These are phyloP conservation scores for Alternaria ventricosa DNA, from an alignment of 2,329 filamentous ascomycete species.

Conservation along the genomic window DNA sequence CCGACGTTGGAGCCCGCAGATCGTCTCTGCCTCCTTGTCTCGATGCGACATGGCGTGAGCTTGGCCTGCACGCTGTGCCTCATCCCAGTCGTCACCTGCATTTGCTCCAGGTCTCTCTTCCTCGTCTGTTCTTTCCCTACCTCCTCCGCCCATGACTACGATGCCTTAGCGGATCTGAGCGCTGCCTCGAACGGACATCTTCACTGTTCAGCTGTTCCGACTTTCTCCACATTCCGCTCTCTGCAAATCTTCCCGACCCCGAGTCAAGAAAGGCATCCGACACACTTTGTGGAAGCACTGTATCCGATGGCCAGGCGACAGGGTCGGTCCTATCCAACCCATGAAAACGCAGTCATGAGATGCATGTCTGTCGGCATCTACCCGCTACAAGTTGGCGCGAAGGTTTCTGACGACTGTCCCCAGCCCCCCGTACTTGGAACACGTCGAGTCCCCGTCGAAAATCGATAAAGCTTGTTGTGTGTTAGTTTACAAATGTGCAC, in stretches of 20 bases:
- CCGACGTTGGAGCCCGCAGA: conserved; percentile 32
- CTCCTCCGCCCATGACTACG: conserved; percentile 10
- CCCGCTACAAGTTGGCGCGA: conserved; percentile 3
- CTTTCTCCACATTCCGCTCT: conserved; percentile 6
- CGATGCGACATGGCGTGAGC: conserved; percentile 26
- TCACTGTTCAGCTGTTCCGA: conserved; percentile 15
- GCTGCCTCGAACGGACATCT: conserved; percentile 9
- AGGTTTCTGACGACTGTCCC: conserved; percentile 16
- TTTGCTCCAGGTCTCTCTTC: conserved; percentile 18
- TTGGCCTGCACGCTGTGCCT: conserved; percentile 2
- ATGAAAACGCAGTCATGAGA: conserved; percentile 3
- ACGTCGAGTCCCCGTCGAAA: conserved; percentile 19
- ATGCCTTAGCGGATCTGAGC: conserved; percentile 17
- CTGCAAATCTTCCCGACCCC: background rate
- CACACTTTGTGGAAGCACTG: background rate
- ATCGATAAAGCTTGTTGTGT: conserved; percentile 40
- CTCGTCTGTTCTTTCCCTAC: conserved; percentile 23
- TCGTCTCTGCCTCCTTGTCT: conserved; percentile 24
- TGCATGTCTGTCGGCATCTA: conserved; percentile 12
- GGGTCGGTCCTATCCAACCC: conserved; percentile 5
- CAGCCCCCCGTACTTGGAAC: conserved; percentile 23
- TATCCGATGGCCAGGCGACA: conserved; percentile 1
- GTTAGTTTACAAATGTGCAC: conserved; percentile 24
- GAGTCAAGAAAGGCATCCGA: conserved; percentile 10
- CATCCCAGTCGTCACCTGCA: conserved; percentile 14